Evolutionary conservation across 2,329 filamentous ascomycete species (phyloP).

Genomic region (Myriosclerotinia curreyana): DNA sequence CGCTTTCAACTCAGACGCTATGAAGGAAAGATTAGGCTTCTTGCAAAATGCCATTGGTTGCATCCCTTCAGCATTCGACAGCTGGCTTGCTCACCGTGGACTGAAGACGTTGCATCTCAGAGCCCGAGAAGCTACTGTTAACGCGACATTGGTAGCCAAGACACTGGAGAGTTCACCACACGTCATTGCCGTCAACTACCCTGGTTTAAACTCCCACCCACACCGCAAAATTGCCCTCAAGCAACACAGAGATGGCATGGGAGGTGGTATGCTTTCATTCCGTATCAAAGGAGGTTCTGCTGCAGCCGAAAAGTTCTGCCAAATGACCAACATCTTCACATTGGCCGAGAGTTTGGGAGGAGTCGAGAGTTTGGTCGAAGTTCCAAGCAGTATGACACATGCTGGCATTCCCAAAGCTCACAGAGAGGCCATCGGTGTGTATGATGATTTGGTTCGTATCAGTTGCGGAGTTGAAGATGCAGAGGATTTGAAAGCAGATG

Average conservation of each 20-base stretch:
- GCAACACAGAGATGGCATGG: conserved; percentile 92
- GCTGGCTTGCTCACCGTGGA: conserved; percentile 95
- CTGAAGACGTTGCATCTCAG: conserved; percentile 95
- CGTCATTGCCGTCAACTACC: conserved; percentile 92
- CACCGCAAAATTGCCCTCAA: conserved; percentile 80
- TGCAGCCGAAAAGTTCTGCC: conserved; percentile 90
- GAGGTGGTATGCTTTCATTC: conserved; percentile 97
- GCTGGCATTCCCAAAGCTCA: conserved; percentile 88
- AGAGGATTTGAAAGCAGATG: conserved; percentile 77
- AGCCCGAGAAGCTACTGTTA: conserved; percentile 77
- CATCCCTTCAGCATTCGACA: conserved; percentile 91
- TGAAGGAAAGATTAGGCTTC: conserved; percentile 77
- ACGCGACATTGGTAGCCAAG: conserved; percentile 73
- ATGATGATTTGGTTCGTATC: conserved; percentile 87
- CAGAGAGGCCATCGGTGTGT: conserved; percentile 89
- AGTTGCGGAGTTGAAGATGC: conserved; percentile 94
- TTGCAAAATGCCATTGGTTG: conserved; percentile 97
- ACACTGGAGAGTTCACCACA: conserved; percentile 76
- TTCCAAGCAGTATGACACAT: conserved; percentile 96
- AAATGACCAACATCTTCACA: conserved; percentile 83
- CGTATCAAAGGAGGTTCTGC: conserved; percentile 81
- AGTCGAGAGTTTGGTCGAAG: conserved; percentile 86
- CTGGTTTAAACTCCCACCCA: conserved; percentile 81
- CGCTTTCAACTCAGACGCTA: conserved; percentile 82
- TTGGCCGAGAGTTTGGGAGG: conserved; percentile 90